Percentiles rank a stretch among this genome's conserved stretches.
Evolutionary conservation across 129 eudicot genomes (phyloP).

Genomic region (Centrapalus pauciflorus): DNA sequence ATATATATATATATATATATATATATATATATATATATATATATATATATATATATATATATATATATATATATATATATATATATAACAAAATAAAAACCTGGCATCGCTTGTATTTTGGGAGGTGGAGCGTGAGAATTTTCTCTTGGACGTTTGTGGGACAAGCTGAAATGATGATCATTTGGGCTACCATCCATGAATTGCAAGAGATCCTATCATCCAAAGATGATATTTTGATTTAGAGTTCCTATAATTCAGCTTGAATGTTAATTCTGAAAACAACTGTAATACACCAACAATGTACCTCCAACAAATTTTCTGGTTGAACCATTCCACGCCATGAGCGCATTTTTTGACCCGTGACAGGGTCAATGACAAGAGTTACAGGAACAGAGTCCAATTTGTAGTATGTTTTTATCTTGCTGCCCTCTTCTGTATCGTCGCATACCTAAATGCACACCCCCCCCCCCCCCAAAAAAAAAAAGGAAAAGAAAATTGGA

Average conservation of each 20-base stretch:
- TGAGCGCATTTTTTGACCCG: constrained; percentile 96
- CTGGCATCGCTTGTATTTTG: constrained; percentile 36
- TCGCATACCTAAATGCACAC: constrained; percentile 65
- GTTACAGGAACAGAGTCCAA: constrained; percentile 71
- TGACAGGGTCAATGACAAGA: constrained; percentile 84
- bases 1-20: no score
- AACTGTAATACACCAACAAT: neutral
- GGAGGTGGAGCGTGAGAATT: constrained; percentile 43
- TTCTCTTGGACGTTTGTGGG: constrained; percentile 87
- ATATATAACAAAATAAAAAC: neutral
- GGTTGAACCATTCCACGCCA: constrained; percentile 99
- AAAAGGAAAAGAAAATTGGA: neutral
- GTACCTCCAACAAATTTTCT: constrained; percentile 81
- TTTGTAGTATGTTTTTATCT: constrained; percentile 86
- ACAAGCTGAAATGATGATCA: constrained; percentile 56
- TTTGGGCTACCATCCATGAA: constrained; percentile 84
- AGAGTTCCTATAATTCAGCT: neutral
- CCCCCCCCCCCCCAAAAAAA: constrained; percentile 11
- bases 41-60: no score
- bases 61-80: no score
- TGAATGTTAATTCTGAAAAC: neutral
- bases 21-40: no score
- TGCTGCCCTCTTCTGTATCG: constrained; percentile 95
- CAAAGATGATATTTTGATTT: neutral
- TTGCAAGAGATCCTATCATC: constrained; percentile 64